Conservation (phyloP, 2,329 filamentous ascomycete species). For the Penicillium olsonii region DNA sequence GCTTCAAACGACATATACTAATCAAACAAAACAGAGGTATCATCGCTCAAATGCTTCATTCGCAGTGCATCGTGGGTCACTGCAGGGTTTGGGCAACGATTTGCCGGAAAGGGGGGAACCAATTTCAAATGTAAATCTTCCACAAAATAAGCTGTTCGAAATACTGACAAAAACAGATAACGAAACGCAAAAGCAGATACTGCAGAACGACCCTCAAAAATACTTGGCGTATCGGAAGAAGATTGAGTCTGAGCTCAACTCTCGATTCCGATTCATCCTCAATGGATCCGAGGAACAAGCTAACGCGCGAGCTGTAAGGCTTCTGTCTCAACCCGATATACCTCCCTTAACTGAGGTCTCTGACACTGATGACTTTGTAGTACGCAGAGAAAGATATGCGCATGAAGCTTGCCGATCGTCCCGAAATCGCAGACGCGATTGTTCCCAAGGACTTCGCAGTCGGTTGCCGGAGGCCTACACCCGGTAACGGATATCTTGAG, state of each 20-base stretch:
- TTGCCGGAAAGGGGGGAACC: conserved; percentile 21
- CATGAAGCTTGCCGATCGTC: conserved; percentile 3
- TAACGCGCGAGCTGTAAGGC: conserved; percentile 33
- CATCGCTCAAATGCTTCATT: conserved; percentile 12
- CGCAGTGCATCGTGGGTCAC: conserved; percentile 16
- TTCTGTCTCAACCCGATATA: background rate
- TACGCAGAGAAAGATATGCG: conserved; percentile 17
- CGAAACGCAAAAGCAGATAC: conserved; percentile 13
- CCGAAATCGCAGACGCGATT: conserved; percentile 14
- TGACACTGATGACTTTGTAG: background rate
- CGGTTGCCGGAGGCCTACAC: conserved; percentile 25
- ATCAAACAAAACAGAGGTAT: conserved; percentile 1
- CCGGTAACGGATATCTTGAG: conserved; percentile 23
- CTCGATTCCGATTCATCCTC: conserved; percentile 19
- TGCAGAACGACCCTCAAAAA: conserved; percentile 19
- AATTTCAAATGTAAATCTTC: conserved; percentile 23
- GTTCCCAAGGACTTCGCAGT: conserved; percentile 11
- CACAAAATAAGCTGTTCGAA: background rate
- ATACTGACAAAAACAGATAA: conserved; percentile 5
- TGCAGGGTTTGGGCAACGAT: conserved; percentile 18
- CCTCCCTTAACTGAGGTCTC: background rate
- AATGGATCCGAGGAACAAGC: conserved; percentile 51
- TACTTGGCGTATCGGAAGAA: conserved; percentile 29
- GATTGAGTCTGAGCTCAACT: conserved; percentile 30
- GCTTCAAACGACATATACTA: too few species aligned